Percentiles rank a stretch among this genome's conserved stretches.
Evolutionary conservation across 345 rosid species (phyloP).

Genomic region (Populus tremula): DNA sequence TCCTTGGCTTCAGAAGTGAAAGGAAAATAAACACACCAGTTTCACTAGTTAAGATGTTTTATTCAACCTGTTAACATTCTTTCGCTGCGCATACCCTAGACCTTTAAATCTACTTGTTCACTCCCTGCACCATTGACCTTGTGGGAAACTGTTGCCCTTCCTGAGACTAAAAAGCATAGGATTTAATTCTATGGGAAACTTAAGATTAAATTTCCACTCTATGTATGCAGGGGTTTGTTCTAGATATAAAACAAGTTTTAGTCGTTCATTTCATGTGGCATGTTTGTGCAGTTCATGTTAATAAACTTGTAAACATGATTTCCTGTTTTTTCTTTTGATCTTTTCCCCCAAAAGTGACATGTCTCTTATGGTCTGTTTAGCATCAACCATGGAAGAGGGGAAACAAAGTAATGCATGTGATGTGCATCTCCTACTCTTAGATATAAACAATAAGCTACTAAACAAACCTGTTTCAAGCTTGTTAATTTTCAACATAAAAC

Average conservation of each 20-base stretch:
- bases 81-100: neutral
- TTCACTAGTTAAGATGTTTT: neutral
- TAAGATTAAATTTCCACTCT: neutral
- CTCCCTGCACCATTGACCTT: neutral
- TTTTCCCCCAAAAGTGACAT: neutral
- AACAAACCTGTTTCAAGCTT: neutral
- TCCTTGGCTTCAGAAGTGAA: neutral
- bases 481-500: conserved; percentile 6
- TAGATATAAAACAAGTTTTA: neutral
- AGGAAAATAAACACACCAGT: neutral
- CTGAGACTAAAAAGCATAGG: neutral
- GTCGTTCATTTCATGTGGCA: neutral
- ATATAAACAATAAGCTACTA: neutral
- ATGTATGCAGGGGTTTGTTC: neutral
- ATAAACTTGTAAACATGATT: neutral
- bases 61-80: neutral
- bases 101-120: neutral
- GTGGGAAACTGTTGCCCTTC: neutral
- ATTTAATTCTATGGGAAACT: neutral
- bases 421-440: neutral
- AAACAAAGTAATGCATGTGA: neutral
- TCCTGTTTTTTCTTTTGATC: neutral
- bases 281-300: neutral
- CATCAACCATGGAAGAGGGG: neutral
- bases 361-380: neutral